Evolutionary conservation across 768 basidiomycete genomes (phyloP), one percentile per base, ranked within the genome.

Genomic region (Rhizopogon sp.): DNA sequence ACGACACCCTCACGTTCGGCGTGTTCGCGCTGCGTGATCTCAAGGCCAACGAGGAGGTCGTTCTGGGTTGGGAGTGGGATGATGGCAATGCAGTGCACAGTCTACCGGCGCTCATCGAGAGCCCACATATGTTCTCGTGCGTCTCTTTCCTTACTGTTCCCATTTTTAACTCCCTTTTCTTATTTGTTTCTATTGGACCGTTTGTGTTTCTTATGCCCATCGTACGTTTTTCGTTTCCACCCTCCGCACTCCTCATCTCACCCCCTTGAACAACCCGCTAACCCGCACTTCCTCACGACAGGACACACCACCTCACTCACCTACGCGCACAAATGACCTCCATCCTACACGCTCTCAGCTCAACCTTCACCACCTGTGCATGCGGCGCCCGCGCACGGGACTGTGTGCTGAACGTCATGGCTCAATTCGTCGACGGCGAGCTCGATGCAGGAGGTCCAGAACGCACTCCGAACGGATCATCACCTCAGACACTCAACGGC

Each of bases 21-120:
- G 74, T 97, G 0, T 95, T 93, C 59, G 90, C 94, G 1, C 70
- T 85, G 16, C 71, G 83, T 10, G 88, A 90, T 57, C 77, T 98
- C 59, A 80, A 79, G 53, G 81, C 81, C 35, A 79, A 87, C 46
- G 93, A 94, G 59, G 95, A 98, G 71, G 81, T 98, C 17, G 83
- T 94, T 0, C 71, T 98, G 0, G 89, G 88, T 0, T 98, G 95
- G 93, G 93, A 97, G 66, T 98, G 95, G 95, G 94, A 98, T 62
- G 95, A 98, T 63, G 84, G 84, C 2, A 89, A 92, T 64, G 84
- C 87, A 1, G 81, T 95, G 0, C 94, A 96, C 69, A 73, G 77
- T 57, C 73, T 93, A 1, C 88, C 83, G n/a, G 83, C 83, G 7
- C 69, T 90, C 50, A 74, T 90, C 55, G 72, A 83, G 61, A 69